These are phyloP conservation scores for Linnemannia schmuckeri DNA, from an alignment of 192 early-diverging fungal genomes.

Conservation along the genomic window DNA sequence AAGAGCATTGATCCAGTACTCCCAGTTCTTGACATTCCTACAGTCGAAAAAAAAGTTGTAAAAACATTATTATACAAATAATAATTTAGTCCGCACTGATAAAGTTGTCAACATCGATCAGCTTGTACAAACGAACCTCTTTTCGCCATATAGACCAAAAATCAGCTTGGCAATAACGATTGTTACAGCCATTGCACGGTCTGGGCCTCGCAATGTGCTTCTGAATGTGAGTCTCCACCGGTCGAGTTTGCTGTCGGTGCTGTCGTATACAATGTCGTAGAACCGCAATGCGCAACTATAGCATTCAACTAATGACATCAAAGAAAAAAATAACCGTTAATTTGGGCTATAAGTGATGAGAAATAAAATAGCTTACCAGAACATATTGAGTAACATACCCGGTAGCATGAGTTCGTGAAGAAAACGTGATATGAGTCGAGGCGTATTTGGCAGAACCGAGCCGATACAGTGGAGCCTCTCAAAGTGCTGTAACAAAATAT, in stretches of 20 bases:
- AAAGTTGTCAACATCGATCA: neutral
- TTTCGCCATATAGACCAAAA: conserved; percentile 38
- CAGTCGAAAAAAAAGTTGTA: neutral
- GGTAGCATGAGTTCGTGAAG: conserved; percentile 43
- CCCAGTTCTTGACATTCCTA: conserved; percentile 10
- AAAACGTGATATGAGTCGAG: conserved; percentile 34
- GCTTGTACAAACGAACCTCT: neutral
- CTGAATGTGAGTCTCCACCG: neutral
- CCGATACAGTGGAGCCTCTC: neutral
- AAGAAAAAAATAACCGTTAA: neutral
- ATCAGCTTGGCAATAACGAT: conserved; percentile 44
- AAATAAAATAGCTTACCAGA: neutral
- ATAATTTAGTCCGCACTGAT: conserved; percentile 2
- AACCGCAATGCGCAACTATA: conserved; percentile 26
- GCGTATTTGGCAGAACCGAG: conserved; percentile 1
- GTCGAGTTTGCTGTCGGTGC: too few species aligned
- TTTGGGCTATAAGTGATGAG: neutral
- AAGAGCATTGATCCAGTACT: conserved; percentile 24
- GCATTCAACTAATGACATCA: conserved; percentile 26
- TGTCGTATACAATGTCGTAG: neutral
- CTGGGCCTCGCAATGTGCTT: neutral
- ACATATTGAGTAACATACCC: conserved; percentile 9
- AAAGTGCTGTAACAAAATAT: neutral
- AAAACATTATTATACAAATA: neutral
- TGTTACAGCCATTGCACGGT: conserved; percentile 19